phyloP scores from a whole-genome alignment of 371 early-diverging fungal genomes.

The Mortierella polycephala region DNA sequence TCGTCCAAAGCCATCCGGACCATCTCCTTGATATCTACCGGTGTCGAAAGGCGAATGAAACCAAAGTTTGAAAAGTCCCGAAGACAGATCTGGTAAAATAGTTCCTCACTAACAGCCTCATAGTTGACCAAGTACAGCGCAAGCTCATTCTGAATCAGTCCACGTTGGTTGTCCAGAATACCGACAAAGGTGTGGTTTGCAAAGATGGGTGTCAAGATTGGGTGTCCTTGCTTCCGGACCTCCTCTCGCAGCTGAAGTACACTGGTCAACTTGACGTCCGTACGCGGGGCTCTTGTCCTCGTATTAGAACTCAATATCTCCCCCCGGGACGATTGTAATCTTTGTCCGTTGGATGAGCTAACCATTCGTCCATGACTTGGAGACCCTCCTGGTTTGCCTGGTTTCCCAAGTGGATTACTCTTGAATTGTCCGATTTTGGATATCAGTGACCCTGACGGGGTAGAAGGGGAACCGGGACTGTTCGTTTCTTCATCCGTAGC shows the following conservation, averaged over 20 bases:
- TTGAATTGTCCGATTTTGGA: slow-evolving; percentile 40
- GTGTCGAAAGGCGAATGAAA: slow-evolving; percentile 65
- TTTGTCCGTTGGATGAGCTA: slow-evolving; percentile 17
- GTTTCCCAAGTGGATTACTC: slow-evolving; percentile 9
- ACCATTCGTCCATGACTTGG: slow-evolving; percentile 4
- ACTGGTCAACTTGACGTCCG: slow-evolving; percentile 82
- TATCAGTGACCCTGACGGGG: slow-evolving; percentile 19
- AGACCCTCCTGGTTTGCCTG: not conserved
- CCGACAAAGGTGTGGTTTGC: slow-evolving; percentile 90
- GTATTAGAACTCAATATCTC: slow-evolving; percentile 2
- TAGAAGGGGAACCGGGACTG: not conserved
- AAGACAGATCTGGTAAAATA: slow-evolving; percentile 89
- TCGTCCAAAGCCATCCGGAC: slow-evolving; percentile 71
- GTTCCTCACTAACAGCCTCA: slow-evolving; percentile 77
- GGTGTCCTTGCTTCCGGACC: slow-evolving; percentile 67
- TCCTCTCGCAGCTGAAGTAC: slow-evolving; percentile 81
- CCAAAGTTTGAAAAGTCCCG: slow-evolving; percentile 90
- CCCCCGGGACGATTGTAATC: slow-evolving; percentile 7
- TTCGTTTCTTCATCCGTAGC: slow-evolving; percentile 13
- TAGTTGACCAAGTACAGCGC: slow-evolving; percentile 86
- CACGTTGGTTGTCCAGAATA: slow-evolving; percentile 79
- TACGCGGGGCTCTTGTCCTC: slow-evolving; percentile 41
- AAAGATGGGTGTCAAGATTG: slow-evolving; percentile 78
- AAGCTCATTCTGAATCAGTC: slow-evolving; percentile 85
- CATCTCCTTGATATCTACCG: slow-evolving; percentile 75